Evolutionary conservation across 331 rosid species (phyloP).

Genomic region (Telfairia occidentalis): DNA sequence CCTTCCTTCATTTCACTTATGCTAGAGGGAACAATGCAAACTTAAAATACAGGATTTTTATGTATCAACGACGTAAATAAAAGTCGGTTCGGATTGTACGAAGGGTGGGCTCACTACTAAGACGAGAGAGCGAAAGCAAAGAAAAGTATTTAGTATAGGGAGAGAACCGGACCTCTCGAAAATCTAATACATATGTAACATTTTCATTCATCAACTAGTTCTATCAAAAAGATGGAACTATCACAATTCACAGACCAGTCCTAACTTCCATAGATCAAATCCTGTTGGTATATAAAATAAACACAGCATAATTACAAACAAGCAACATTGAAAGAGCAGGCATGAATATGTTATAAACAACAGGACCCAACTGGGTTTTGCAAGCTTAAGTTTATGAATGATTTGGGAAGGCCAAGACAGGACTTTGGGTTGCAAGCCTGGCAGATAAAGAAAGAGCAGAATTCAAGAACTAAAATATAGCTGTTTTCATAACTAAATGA

Average conservation of each 20-base stretch:
- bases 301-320: background rate
- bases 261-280: too few species aligned
- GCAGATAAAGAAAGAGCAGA: constrained; percentile 7
- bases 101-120: background rate
- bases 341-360: background rate
- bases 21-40: background rate
- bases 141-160: background rate
- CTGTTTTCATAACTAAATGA: background rate
- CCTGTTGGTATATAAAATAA: background rate
- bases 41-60: background rate
- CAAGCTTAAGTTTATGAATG: background rate
- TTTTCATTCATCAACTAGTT: background rate
- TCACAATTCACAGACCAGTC: background rate
- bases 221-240: background rate
- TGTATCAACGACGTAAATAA: too few species aligned
- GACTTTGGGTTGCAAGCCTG: background rate
- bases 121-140: background rate
- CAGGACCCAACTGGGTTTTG: background rate
- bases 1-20: background rate
- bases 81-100: background rate
- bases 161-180: background rate
- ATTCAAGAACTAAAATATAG: background rate
- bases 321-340: background rate
- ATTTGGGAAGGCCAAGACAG: background rate
- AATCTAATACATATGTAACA: background rate